Evolutionary conservation across 208 protist genomes (phyloP).

Genomic region (Leishmania mexicana): DNA sequence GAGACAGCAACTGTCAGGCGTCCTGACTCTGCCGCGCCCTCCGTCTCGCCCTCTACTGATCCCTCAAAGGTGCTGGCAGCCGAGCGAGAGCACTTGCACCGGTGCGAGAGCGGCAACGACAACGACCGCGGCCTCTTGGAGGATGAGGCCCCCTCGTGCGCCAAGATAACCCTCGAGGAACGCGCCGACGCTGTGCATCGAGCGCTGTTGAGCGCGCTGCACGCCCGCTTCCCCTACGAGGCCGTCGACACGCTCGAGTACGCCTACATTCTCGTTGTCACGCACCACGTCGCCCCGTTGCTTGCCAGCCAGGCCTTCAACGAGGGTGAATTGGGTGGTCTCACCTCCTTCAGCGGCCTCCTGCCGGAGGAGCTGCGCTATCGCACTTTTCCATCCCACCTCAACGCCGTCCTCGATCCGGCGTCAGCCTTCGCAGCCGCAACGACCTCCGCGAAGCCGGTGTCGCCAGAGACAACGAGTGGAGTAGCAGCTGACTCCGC

Average conservation of each 20-base stretch:
- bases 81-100: neutral
- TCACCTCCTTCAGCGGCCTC: conserved; percentile 41
- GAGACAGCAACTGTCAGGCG: neutral
- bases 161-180: conserved; percentile 44
- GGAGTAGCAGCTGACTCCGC: neutral
- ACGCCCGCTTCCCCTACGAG: conserved; percentile 74
- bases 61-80: neutral
- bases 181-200: conserved; percentile 56
- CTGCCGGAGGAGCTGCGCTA: conserved; percentile 46
- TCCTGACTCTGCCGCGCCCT: neutral
- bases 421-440: conserved; percentile 1
- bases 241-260: conserved; percentile 57
- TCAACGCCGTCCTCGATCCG: conserved; percentile 46
- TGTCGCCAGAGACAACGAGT: neutral
- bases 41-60: neutral
- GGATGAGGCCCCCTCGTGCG: neutral
- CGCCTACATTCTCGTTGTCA: conserved; percentile 68
- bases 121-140: no score
- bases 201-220: conserved; percentile 51
- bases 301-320: conserved; percentile 30
- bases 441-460: neutral
- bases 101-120: neutral
- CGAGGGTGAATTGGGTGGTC: conserved; percentile 34
- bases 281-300: conserved; percentile 46
- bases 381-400: conserved; percentile 68